Base-by-base conservation (phyloP, 495 filamentous ascomycete genomes). In the Cercophora newfieldiana region DNA sequence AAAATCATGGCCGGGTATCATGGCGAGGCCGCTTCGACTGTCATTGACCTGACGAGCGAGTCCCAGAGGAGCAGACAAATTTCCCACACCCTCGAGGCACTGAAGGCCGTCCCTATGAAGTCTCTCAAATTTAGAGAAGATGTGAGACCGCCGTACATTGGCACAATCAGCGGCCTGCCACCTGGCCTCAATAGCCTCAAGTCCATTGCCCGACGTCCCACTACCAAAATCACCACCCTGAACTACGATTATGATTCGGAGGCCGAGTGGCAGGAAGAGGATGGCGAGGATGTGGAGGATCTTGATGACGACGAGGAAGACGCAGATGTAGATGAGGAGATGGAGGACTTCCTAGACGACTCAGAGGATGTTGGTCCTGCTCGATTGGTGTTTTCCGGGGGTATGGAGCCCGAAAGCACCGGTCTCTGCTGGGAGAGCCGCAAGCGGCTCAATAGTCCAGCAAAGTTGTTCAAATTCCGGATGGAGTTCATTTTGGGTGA, bases 231-330 rank as follows among this genome's bases (percentile, higher is more conserved):
- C 8, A 68, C 90, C 3, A 83, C 89, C 3, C 82, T 88, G n/a
- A 82, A 96, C 71, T 98, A 99, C 74, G 93, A 95, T 66, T 97
- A 97, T 70, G 95, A 98, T 71, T 97, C 94, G 0, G 95, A 99
- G 74, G 94, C 90, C 0, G 96, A 97, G 77, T 99, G 95, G 64
- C 72, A 81, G 49, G 71, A 81, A 66, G 76, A 83, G 61, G 89
- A 86, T 58, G 88, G 94, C 73, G 87, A 96, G 72, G 67, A 61
- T 25, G 59, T 61, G 16, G 59, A 81, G 47, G 59, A 81, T 70
- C 58, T 82, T 59, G 68, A 83, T 59, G 64, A 78, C 66, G 90
- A 91, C 22, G 93, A 96, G 50, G 94, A 97, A 7, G 90, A 92
- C 25, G 86, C 86, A 51, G 86, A 86, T 22, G 68, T 80, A 24